Evolutionary conservation across 495 filamentous ascomycete species (phyloP), one percentile per base, ranked within the genome.

Genomic region (Friedmanniomyces endolithicus): DNA sequence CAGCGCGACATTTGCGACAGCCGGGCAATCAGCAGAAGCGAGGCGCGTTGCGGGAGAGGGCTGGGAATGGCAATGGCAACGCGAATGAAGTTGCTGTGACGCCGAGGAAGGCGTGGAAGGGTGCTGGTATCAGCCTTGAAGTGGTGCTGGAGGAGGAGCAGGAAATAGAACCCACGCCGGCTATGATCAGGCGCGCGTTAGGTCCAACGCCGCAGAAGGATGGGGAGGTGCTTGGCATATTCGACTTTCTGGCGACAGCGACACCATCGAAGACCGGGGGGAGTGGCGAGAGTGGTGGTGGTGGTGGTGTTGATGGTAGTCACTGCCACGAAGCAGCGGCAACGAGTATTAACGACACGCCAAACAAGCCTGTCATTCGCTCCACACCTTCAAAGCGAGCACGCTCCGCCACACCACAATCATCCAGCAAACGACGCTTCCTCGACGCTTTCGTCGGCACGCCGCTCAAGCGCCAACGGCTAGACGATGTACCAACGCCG

Each of bases 171-270:
- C 55, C 41, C 12, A 62, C 59, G 24, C 59, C 59, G 11, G 55
- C 55, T 16, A 51, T 33, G 39, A 52, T 62, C 16, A 41, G 55
- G 11, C 33, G 25, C 20, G 59, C 44, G 2, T 51, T 96, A 58
- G 89, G 89, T 7, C 90, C 90, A 1, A 97, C 92, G 1, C 92
- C 92, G 1, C 90, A 96, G 61, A 85, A 84, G 56, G 86, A 95
- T 67, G 92, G 92, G 12, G 80, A 78, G 37, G 79, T 92, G 1
- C 72, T 98, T 0, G 90, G 92, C 3, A 69, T 98, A n/a, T 98
- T 97, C 63, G 92, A 98, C 65, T 74, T 89, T 25, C 74, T 95
- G 6, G 78, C 78, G 0, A 37, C 58, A 11, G 63, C 63, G 7
- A 69, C 64, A 52, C 68, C 67, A 0, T 64, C 59, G n/a, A 68